Evolutionary conservation across 495 filamentous ascomycete species (phyloP).

Genomic region (Xylaria intraflava): DNA sequence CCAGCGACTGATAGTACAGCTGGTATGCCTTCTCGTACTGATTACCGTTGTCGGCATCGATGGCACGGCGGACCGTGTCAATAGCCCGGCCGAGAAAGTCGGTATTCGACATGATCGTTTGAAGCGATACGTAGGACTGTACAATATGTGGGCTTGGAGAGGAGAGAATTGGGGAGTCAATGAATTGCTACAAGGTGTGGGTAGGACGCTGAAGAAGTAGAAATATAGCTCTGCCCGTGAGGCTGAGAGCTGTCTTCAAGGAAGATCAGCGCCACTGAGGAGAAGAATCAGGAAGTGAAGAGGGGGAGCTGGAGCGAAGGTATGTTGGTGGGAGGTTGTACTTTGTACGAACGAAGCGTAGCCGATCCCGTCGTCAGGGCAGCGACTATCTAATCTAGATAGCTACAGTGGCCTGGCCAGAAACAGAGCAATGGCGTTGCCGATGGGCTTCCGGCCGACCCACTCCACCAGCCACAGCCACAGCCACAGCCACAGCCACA

Average conservation of each 20-base stretch:
- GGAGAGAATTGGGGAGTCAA: neutral
- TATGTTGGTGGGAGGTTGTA: slow-evolving; percentile 7
- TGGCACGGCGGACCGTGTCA: slow-evolving; percentile 90
- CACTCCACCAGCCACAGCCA: slow-evolving; percentile 2
- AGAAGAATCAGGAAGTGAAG: neutral
- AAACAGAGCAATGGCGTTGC: slow-evolving; percentile 13
- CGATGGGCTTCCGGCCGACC: slow-evolving; percentile 9
- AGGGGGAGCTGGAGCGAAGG: neutral
- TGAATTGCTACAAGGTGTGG: neutral
- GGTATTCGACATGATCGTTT: slow-evolving; percentile 70
- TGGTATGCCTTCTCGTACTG: slow-evolving; percentile 97
- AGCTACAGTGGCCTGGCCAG: too few relatives aligned
- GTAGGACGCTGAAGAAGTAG: neutral
- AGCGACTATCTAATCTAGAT: too few relatives aligned
- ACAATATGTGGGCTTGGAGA: slow-evolving; percentile 2
- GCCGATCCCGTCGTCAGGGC: slow-evolving; percentile 1
- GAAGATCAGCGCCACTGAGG: neutral
- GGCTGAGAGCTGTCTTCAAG: neutral
- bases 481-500: neutral
- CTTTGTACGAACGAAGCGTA: neutral
- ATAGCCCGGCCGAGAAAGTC: slow-evolving; percentile 96
- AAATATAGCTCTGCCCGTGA: neutral
- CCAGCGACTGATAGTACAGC: slow-evolving; percentile 85
- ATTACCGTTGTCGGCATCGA: slow-evolving; percentile 89
- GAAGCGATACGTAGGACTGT: slow-evolving; percentile 1